phyloP scores from a whole-genome alignment of 805 yeast species.

The Spathaspora hagerdaliae region DNA sequence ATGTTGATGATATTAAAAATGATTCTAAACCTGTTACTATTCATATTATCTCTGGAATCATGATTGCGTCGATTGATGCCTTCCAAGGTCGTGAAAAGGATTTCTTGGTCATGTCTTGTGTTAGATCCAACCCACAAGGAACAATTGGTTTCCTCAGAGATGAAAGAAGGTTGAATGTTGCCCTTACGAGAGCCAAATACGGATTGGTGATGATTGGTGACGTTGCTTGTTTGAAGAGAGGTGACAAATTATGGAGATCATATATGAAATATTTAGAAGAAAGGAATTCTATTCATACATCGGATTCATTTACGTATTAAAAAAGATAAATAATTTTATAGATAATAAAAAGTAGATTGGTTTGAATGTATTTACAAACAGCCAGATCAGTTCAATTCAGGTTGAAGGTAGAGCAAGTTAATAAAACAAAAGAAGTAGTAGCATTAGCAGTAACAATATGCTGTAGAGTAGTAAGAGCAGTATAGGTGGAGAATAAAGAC shows the following conservation, averaged over 20 bases:
- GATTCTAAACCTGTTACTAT: conserved; percentile 46
- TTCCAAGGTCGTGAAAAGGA: conserved; percentile 60
- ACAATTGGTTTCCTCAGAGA: conserved; percentile 82
- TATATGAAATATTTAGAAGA: conserved; percentile 40
- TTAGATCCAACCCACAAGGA: conserved; percentile 64
- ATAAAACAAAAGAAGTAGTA: too few species aligned
- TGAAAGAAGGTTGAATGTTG: conserved; percentile 84
- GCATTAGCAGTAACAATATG: too few species aligned
- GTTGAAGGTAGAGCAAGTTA: too few species aligned
- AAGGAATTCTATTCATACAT: conserved; percentile 13
- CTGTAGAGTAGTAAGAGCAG: too few species aligned
- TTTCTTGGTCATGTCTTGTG: conserved; percentile 49
- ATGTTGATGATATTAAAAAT: conserved; percentile 54
- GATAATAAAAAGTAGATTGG: neutral
- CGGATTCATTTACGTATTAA: conserved; percentile 5
- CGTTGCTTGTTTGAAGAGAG: conserved; percentile 39
- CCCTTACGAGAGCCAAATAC: conserved; percentile 81
- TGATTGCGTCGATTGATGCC: conserved; percentile 59
- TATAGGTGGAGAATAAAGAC: too few species aligned
- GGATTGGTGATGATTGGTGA: conserved; percentile 55
- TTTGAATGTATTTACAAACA: neutral
- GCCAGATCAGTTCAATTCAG: too few species aligned
- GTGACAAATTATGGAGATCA: conserved; percentile 48
- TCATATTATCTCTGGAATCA: conserved; percentile 42
- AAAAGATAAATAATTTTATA: too few species aligned